Base-by-base conservation (phyloP, 306 rosid genomes). In the Prunus mume region DNA sequence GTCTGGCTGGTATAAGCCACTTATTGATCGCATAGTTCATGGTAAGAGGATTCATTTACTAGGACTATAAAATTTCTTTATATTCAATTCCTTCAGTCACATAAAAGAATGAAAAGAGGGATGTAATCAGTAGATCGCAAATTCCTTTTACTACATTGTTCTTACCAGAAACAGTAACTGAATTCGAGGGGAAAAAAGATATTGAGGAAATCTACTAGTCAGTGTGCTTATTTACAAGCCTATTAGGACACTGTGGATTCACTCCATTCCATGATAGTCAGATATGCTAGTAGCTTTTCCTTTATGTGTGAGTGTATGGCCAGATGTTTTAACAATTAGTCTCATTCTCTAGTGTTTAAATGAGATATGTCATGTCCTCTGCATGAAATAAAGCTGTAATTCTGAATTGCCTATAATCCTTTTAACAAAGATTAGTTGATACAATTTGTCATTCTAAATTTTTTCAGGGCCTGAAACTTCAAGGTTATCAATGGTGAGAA, bases 1-100 rank as follows among this genome's bases (percentile, higher is more conserved):
- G 68, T 78, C 86, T 80, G 96, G 93, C 78, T 92, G 96, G 93
- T 88, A 84, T 81, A 87, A 81, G 77, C 97, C 97, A 22, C 92
- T 92, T 46, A 82, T 85, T 49, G 84, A 87, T 79, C 88, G 72
- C 52, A 81, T 92, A 71, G 75, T 84, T 78, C 81, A 43, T 76
- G 96, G 97, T 92, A 88, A 62, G 76, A 68, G 2, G 34, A 77
- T 74, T n/a, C 69, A 70, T 76, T 69, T 9, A 81, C 60, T 80
- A 69, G 20, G 56, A 47, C 54, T 38, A 4, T 2, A 14, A 20
- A 8, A 55, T 27, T 46, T 74, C 24, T 72, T 3, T 19, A 17
- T n/a, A 43, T 56, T 70, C 20, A 10, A n/a, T 49, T 72, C 50
- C 45, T 25, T 28, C 15, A 18, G 3, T 71, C 12, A 51, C 10